Percentiles rank a stretch among this genome's conserved stretches.
phyloP scores from a whole-genome alignment of 2,329 filamentous ascomycete species.

The Ophiocordyceps sinensis region DNA sequence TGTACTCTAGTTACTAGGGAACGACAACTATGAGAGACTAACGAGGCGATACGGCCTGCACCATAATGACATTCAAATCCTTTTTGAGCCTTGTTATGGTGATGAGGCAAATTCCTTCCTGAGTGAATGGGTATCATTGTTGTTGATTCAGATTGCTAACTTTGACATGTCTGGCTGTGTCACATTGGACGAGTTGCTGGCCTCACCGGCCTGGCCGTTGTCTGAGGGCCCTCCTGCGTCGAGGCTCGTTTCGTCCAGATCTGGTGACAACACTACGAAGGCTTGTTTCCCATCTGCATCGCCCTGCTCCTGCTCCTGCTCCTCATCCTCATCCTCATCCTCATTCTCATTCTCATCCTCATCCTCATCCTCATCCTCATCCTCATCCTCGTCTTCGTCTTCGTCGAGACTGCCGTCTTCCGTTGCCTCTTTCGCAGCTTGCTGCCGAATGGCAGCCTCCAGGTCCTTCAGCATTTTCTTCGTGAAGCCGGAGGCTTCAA shows the following conservation, averaged over 20 bases:
- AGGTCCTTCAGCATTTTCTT: conserved; percentile 95
- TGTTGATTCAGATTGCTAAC: neutral
- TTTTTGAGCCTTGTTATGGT: conserved; percentile 1
- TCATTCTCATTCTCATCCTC: conserved; percentile 10
- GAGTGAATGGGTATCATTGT: conserved; percentile 3
- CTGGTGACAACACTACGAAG: too few relatives aligned
- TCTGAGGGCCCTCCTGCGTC: too few relatives aligned
- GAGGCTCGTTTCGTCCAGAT: too few relatives aligned
- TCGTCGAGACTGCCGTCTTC: conserved; percentile 12
- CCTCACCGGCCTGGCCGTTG: too few relatives aligned
- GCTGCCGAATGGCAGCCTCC: conserved; percentile 76
- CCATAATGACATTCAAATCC: conserved; percentile 9
- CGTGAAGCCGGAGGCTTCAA: conserved; percentile 87
- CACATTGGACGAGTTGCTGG: too few relatives aligned
- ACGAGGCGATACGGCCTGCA: conserved; percentile 7
- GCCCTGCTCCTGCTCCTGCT: conserved; percentile 5
- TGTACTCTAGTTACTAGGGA: conserved; percentile 25
- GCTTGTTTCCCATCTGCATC: neutral
- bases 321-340: conserved; percentile 11
- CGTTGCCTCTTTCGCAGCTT: conserved; percentile 33
- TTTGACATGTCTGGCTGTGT: too few relatives aligned
- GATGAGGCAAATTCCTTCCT: neutral
- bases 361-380: conserved; percentile 12
- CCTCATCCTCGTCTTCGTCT: conserved; percentile 15
- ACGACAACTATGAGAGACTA: conserved; percentile 9